A percentile compares a stretch with the other conserved stretches of the same genome.
Evolutionary conservation across 768 basidiomycete genomes (phyloP).

Genomic region (Rhodocollybia butyracea): DNA sequence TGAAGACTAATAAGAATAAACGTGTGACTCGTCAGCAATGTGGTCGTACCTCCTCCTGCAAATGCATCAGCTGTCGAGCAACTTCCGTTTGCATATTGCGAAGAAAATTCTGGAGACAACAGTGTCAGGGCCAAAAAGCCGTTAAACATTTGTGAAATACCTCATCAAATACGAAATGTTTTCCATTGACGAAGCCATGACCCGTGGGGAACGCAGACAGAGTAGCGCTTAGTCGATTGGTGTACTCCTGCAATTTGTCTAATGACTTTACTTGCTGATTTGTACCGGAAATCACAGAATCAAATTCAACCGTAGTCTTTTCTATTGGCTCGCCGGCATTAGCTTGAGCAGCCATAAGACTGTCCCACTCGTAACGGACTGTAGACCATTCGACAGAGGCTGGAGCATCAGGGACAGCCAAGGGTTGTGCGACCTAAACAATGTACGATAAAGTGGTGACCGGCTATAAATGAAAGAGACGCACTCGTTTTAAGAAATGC

Average conservation of each 20-base stretch:
- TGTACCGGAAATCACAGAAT: slow-evolving; percentile 34
- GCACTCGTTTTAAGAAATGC: slow-evolving; percentile 54
- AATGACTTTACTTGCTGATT: slow-evolving; percentile 28
- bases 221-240: slow-evolving; percentile 53
- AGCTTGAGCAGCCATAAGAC: slow-evolving; percentile 17
- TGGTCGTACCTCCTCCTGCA: slow-evolving; percentile 63
- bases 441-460: neutral
- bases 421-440: neutral
- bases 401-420: slow-evolving; percentile 6
- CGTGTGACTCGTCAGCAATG: neutral
- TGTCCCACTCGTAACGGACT: slow-evolving; percentile 36
- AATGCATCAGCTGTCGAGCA: slow-evolving; percentile 54
- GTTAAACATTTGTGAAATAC: slow-evolving; percentile 36
- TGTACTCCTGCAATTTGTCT: slow-evolving; percentile 49
- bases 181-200: slow-evolving; percentile 89
- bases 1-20: slow-evolving; percentile 19
- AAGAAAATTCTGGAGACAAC: slow-evolving; percentile 54
- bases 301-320: slow-evolving; percentile 27
- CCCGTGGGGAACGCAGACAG: slow-evolving; percentile 41
- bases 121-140: neutral
- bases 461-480: slow-evolving; percentile 7
- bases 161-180: slow-evolving; percentile 62
- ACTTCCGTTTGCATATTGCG: slow-evolving; percentile 60
- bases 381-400: slow-evolving; percentile 40
- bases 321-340: slow-evolving; percentile 9